Conservation (phyloP, 192 early-diverging fungal genomes). For the Spizellomyces sp. region DNA sequence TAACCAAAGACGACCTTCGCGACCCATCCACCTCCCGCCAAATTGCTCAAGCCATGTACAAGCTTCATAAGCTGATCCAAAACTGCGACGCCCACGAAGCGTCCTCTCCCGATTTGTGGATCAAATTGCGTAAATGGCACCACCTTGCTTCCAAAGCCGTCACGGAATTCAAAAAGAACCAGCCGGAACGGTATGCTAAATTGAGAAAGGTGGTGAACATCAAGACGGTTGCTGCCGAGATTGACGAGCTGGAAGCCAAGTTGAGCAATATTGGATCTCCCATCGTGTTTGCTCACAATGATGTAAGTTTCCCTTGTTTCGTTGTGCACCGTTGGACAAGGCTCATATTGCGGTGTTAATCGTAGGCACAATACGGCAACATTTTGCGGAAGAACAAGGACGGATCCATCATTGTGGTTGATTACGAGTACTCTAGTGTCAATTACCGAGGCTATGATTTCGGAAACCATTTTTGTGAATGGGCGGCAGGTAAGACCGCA, state of each 20-base stretch:
- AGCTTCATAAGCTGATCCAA: constrained; percentile 61
- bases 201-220: constrained; percentile 44
- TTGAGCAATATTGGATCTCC: constrained; percentile 54
- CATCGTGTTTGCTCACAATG: constrained; percentile 88
- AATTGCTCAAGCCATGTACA: constrained; percentile 72
- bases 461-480: constrained; percentile 91
- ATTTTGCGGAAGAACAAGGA: constrained; percentile 65
- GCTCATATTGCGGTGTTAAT: background rate
- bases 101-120: constrained; percentile 59
- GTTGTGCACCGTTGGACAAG: background rate
- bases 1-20: constrained; percentile 71
- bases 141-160: constrained; percentile 26
- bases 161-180: constrained; percentile 33
- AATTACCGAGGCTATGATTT: constrained; percentile 88
- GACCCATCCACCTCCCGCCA: constrained; percentile 62
- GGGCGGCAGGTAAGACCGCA: constrained; percentile 52
- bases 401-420: constrained; percentile 75
- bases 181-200: constrained; percentile 27
- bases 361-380: constrained; percentile 83
- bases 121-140: constrained; percentile 53
- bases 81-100: constrained; percentile 4
- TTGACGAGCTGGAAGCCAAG: constrained; percentile 48
- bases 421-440: constrained; percentile 88
- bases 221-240: constrained; percentile 47
- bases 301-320: constrained; percentile 35